Base-by-base conservation (phyloP, 306 rosid species). In the Citrullus mucosospermus region DNA sequence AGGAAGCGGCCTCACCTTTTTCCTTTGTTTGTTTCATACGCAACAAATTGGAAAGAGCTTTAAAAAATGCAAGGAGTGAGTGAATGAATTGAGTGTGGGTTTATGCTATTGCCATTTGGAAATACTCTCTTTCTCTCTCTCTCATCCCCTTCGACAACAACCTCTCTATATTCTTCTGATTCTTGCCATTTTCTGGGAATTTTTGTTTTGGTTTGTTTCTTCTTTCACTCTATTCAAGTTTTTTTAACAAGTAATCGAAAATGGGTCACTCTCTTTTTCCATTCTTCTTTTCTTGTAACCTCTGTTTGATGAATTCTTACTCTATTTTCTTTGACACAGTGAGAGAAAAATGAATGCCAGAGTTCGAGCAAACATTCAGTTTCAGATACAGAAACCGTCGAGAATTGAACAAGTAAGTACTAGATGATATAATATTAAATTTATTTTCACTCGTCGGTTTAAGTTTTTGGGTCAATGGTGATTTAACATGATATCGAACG, bases 201-300 rank as follows among this genome's bases (percentile, higher is more conserved):
- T 68, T 14, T 12, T 6, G 30, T 75, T 84, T 79, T 90, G 67
- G 34, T 75, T 62, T 78, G 85, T 77, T 39, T 68, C 34, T 41
- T 67, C 32, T 81, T 81, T 87, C 92, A 81, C 92, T 81, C 88
- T 85, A 81, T 85, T 82, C 88, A 73, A 85, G 87, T 38, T 57
- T 54, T 25, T 44, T 80, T 57, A 78, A 78, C 84, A 66, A 62
- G 55, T 55, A 80, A 71, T 80, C 36, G 17, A 18, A 4, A 76
- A 75, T 55, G 75, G 79, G 48, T 78, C 82, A 79, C 84, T 82
- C 32, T 61, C 30, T 66, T 77, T 81, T 72, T 53, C 76, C 55
- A 17, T 76, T 71, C 71, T 36, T 71, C 54, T 62, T 85, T 84
- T 89, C 88, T 92, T 96, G 93, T 92, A 89, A 78, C 56, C 56